Base-by-base conservation (phyloP, 352 stramenopile species). In the Thalassiosira oceanica region DNA sequence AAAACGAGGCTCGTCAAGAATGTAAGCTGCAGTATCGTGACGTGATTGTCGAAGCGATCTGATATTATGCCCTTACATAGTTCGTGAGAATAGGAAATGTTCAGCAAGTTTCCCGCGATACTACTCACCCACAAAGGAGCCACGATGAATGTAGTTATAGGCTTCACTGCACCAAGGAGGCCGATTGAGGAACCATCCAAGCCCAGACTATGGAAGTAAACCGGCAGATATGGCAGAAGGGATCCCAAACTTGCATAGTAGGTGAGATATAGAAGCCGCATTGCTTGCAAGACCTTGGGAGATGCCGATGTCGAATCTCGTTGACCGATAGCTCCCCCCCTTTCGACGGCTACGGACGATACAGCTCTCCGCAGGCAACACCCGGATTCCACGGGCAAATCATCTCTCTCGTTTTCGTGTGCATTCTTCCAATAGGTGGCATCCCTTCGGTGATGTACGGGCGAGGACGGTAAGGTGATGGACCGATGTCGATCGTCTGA, bases 121-220 rank as follows among this genome's bases (percentile, higher is more conserved):
- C n/a, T n/a, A n/a, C n/a, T n/a, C n/a, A n/a, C n/a, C 89, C 87
- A 94, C 11, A 94, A 54, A 6, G 89, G 87, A 20, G 86, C 85
- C 6, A 92, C 80, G 2, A 94, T 49, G 57, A 94, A 94, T 1
- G 87, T 94, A 20, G 89, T 92, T 5, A 92, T 72, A 13, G 89
- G 89, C 45, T 92, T 94, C 33, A 94, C 88, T 6, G 87, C 86
- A 21, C 89, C 89, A 11, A 94, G 57, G 29, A 91, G 53, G 21
- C 89, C 89, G 71, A 94, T 93, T 18, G 81, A 73, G 43, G 85
- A 71, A 26, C 84, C 84, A n/a, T 46, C 53, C 39, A 87, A 82
- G 18, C 85, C 86, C 3, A 94, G 58, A 24, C 80, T 89, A 64
- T 94, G 85, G 66, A 92, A 94, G 57, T 92, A 94, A 0, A 94